These are phyloP conservation scores for Backusella liffmaniae DNA, from an alignment of 192 early-diverging fungal genomes.

Conservation along the genomic window DNA sequence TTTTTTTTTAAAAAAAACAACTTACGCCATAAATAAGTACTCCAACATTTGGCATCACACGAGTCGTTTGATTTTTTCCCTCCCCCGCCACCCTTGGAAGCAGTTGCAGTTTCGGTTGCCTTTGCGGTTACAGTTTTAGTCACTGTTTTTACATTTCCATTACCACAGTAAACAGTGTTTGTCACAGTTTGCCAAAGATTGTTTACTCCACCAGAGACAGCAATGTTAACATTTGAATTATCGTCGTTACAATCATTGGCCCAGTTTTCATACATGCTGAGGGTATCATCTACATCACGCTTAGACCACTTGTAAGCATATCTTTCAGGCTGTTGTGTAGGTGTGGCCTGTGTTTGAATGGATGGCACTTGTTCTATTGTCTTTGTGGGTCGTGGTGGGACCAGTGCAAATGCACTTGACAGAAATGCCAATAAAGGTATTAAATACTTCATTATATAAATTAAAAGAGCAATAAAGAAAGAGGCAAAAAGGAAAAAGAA, in stretches of 20 bases:
- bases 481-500: background rate
- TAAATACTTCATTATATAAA: slow-evolving; percentile 6
- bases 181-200: slow-evolving; percentile 30
- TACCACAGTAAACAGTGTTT: slow-evolving; percentile 26
- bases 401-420: background rate
- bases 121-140: slow-evolving; percentile 27
- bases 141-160: slow-evolving; percentile 28
- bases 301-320: slow-evolving; percentile 3
- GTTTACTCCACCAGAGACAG: background rate
- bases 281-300: slow-evolving; percentile 19
- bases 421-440: background rate
- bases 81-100: background rate
- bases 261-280: slow-evolving; percentile 27
- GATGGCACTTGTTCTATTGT: background rate
- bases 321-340: background rate
- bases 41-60: slow-evolving; percentile 35
- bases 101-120: slow-evolving; percentile 1
- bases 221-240: background rate
- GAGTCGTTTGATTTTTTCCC: background rate
- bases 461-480: background rate
- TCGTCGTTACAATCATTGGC: slow-evolving; percentile 11
- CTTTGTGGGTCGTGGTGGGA: background rate
- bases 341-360: background rate
- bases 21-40: slow-evolving; percentile 35
- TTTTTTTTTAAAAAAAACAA: background rate